Base-by-base conservation (phyloP, 164 flowering plant genomes). In the Berberis vulgaris region DNA sequence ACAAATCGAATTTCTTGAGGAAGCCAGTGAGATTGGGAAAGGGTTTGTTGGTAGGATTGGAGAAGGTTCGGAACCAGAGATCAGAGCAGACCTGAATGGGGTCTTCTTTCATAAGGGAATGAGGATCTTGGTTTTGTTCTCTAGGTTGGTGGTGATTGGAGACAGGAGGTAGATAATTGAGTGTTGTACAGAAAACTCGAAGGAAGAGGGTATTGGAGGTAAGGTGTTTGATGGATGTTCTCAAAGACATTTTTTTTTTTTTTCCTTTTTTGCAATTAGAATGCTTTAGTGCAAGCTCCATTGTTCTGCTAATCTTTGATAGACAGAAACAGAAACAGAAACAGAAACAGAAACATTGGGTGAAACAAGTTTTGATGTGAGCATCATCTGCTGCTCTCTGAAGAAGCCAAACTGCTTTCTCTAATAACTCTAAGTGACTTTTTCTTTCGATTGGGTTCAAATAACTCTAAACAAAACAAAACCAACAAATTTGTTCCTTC, bases 1-100 rank as follows among this genome's bases (percentile, higher is more conserved):
- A 94, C 69, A 94, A 79, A 66, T 94, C 97, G 74, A 89, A 79
- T 65, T 91, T 89, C 65, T 83, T 75, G 63, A 94, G 84, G 73
- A 88, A 94, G 54, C 91, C 92, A 5, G 93, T 80, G 74, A 91
- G 91, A 72, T 88, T 87, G 39, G 81, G 49, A 74, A 86, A 81
- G 13, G 88, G 78, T 41, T 73, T 65, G 61, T 58, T 47, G 68
- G 76, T 50, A 0, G 72, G 80, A 41, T 78, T 69, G 0, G 96
- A 80, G 76, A 86, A 88, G 61, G 94, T 70, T 61, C 78, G 74
- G 72, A 89, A 84, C 97, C 97, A 89, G 43, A 92, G 72, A 53
- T 84, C 77, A 11, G 88, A 76, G 71, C 88, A 84, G 50, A 87
- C 67, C 60, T 86, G 77, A 42, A 91, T 77, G 3, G 96, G 96